Evolutionary conservation across 345 rosid genomes (phyloP).

Genomic region (Brassica carinata): DNA sequence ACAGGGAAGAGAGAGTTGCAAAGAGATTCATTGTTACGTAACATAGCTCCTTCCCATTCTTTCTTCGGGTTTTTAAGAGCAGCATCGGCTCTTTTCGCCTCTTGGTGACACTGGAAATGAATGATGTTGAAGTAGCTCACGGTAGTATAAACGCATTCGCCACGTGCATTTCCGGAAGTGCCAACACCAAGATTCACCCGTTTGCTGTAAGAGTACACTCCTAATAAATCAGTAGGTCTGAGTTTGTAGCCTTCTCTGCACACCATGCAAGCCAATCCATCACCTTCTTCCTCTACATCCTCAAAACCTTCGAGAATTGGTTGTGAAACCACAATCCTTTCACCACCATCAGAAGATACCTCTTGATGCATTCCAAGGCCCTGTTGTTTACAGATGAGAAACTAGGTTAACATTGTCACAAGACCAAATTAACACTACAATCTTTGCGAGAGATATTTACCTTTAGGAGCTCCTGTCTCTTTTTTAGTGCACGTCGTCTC

Average conservation of each 20-base stretch:
- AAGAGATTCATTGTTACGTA: conserved; percentile 92
- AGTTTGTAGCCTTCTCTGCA: conserved; percentile 97
- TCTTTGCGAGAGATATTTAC: conserved; percentile 43
- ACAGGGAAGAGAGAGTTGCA: conserved; percentile 96
- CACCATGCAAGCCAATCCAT: conserved; percentile 98
- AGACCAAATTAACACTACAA: conserved; percentile 11
- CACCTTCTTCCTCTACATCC: conserved; percentile 94
- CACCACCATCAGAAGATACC: conserved; percentile 86
- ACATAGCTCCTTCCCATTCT: conserved; percentile 99
- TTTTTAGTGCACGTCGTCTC: conserved; percentile 89
- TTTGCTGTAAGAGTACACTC: conserved; percentile 88
- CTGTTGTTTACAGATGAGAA: conserved; percentile 48
- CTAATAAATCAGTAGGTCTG: conserved; percentile 89
- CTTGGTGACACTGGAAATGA: conserved; percentile 99
- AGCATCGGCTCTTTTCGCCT: conserved; percentile 98
- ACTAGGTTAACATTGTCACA: conserved; percentile 30
- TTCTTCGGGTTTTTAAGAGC: conserved; percentile 94
- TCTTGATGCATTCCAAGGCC: conserved; percentile 92
- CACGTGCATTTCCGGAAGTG: conserved; percentile 90
- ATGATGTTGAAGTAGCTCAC: conserved; percentile 92
- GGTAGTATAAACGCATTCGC: conserved; percentile 96
- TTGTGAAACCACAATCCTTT: conserved; percentile 75
- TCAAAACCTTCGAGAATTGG: conserved; percentile 95
- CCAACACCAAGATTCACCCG: conserved; percentile 92
- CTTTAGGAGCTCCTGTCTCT: conserved; percentile 84